Evolutionary conservation across 495 filamentous ascomycete genomes (phyloP).

Genomic region (Usnea hakonensis): DNA sequence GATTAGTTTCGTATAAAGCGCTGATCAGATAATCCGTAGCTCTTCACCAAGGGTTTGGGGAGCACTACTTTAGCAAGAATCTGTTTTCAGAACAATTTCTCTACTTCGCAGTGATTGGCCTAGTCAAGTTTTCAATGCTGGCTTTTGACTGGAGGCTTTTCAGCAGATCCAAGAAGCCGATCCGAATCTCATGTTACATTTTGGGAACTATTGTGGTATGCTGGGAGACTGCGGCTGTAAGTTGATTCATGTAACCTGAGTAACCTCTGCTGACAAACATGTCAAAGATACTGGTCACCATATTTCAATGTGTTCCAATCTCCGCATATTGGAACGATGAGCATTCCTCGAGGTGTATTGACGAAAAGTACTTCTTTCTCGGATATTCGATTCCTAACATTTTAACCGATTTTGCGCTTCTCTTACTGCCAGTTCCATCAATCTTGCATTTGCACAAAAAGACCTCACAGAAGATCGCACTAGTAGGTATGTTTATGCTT

Average conservation of each 20-base stretch:
- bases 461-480: slow-evolving; percentile 28
- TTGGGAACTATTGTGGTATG: slow-evolving; percentile 1
- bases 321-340: neutral
- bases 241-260: neutral
- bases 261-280: neutral
- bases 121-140: slow-evolving; percentile 22
- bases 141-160: slow-evolving; percentile 24
- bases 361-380: slow-evolving; percentile 5
- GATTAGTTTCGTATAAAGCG: neutral
- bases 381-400: slow-evolving; percentile 33
- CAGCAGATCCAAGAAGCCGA: too few species aligned
- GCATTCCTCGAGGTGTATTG: slow-evolving; percentile 2
- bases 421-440: slow-evolving; percentile 45
- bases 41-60: slow-evolving; percentile 16
- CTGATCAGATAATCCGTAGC: neutral
- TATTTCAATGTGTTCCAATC: slow-evolving; percentile 12
- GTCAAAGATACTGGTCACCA: slow-evolving; percentile 1
- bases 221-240: slow-evolving; percentile 15
- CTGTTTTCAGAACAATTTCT: slow-evolving; percentile 19
- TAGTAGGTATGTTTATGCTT: slow-evolving; percentile 19
- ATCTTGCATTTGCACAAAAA: slow-evolving; percentile 39
- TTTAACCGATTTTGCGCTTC: slow-evolving; percentile 35
- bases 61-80: slow-evolving; percentile 14
- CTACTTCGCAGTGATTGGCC: slow-evolving; percentile 15
- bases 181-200: slow-evolving; percentile 10